Conservation (phyloP, 176 grass and related monocot species). For the Melocanna baccifera region DNA sequence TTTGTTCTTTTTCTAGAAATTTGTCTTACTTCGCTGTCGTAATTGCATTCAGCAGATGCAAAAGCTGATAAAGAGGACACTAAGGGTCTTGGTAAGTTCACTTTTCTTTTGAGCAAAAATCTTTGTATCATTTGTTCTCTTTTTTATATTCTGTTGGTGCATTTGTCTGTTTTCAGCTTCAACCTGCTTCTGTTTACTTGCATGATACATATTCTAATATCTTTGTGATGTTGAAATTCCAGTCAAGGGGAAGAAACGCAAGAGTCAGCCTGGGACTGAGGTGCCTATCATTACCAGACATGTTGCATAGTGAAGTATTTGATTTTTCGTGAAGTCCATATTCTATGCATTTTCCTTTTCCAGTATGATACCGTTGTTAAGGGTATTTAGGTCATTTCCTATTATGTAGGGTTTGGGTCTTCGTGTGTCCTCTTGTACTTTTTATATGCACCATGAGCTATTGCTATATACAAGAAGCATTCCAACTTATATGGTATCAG, state of each 20-base stretch:
- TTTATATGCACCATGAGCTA: no score
- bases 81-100: constrained; percentile 44
- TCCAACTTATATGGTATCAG: no score
- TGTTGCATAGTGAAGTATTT: neutral
- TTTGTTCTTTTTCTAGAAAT: constrained; percentile 13
- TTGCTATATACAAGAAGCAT: no score
- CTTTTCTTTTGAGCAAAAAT: constrained; percentile 7
- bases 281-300: constrained; percentile 34
- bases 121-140: neutral
- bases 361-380: neutral
- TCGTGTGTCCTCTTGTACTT: no score
- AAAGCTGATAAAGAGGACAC: constrained; percentile 70
- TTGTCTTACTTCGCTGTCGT: constrained; percentile 12
- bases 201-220: constrained; percentile 3
- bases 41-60: constrained; percentile 43
- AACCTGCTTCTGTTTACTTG: neutral
- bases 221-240: constrained; percentile 38
- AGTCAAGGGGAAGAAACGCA: constrained; percentile 87
- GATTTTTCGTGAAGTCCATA: constrained; percentile 3
- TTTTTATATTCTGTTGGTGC: constrained; percentile 4
- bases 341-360: neutral
- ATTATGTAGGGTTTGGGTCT: no score
- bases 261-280: constrained; percentile 64
- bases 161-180: constrained; percentile 1
- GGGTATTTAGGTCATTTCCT: no score